phyloP scores from a whole-genome alignment of 2,329 filamentous ascomycete species.

The Arthrobotrys iridis region DNA sequence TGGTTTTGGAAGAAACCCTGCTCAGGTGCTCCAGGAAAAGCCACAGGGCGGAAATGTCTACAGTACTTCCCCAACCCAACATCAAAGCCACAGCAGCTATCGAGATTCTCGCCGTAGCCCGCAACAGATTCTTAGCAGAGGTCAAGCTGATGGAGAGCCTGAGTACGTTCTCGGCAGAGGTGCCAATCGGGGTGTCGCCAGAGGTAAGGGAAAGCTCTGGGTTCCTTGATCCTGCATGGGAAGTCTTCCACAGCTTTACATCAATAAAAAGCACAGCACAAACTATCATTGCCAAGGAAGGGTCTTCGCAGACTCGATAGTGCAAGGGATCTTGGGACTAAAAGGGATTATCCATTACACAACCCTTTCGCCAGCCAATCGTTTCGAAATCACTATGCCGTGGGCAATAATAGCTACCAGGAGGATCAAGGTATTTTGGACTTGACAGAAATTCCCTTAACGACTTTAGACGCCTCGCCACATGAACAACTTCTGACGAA shows the following conservation, averaged over 20 bases:
- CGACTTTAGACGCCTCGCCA: constrained; percentile 1
- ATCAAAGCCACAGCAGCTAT: constrained; percentile 15
- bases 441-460: constrained; percentile 8
- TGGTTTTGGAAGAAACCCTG: constrained; percentile 9
- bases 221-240: constrained; percentile 48
- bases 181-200: constrained; percentile 58
- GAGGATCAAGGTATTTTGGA: constrained; percentile 14
- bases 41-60: constrained; percentile 2
- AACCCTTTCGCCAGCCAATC: not conserved
- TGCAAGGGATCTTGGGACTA: not conserved
- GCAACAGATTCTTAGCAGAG: constrained; percentile 25
- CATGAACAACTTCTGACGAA: not conserved
- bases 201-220: constrained; percentile 59
- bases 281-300: not conserved
- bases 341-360: constrained; percentile 4
- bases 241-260: constrained; percentile 6
- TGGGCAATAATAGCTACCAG: constrained; percentile 8
- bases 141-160: constrained; percentile 51
- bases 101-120: not conserved
- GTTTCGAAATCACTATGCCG: not conserved
- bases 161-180: constrained; percentile 58
- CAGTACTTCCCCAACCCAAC: constrained; percentile 41
- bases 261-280: constrained; percentile 1
- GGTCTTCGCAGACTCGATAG: constrained; percentile 3
- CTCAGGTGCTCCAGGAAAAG: constrained; percentile 23